Base-by-base conservation (phyloP, 2,329 filamentous ascomycete species). In the Cucurbitaria berberidis region DNA sequence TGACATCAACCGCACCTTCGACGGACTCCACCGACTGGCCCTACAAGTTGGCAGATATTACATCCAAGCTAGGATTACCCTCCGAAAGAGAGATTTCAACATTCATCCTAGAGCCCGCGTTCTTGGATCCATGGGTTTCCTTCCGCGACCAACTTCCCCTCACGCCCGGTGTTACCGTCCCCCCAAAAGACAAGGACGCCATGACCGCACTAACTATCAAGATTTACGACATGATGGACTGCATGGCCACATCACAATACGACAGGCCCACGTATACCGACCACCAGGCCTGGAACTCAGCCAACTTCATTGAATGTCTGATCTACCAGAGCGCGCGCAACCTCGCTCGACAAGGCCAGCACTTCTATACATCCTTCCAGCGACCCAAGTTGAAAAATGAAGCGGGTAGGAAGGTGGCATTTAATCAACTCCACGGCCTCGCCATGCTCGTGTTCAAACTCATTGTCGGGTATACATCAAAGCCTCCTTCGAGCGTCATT, bases 191-290 rank as follows among this genome's bases (percentile, higher is more conserved):
- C 34, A 49, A 46, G 38, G 36, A 42, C 16, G 35, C 21, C 16
- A 44, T 51, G 35, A 29, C 27, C 26, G 27, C 41, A 6, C 30
- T 45, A 11, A 8, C 42, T 19, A 30, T 9, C 18, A 42, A 27
- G 3, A 49, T 29, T 10, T 56, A 56, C 22, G 26, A 45, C 26
- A 18, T 18, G n/a, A 56, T 56, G 53, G 49, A 56, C 27, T 16
- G 15, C 24, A 52, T 56, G 49, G 18, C 26, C 2, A 29, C 35
- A 15, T 48, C 22, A 16, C 30, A 26, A 13, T 49, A 48, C 49
- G 45, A 56, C 30, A 32, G 48, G 6, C 49, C 53, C 15, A 48
- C 30, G 1, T n/a, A n/a, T 18, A 18, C 18, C 15, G 29, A 50
- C n/a, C 34, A 41, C 10, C 18, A 19, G 7, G 9, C 6, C 13